phyloP scores from a whole-genome alignment of 148 eudicot species.

The Vaccinium vitisidaea region DNA sequence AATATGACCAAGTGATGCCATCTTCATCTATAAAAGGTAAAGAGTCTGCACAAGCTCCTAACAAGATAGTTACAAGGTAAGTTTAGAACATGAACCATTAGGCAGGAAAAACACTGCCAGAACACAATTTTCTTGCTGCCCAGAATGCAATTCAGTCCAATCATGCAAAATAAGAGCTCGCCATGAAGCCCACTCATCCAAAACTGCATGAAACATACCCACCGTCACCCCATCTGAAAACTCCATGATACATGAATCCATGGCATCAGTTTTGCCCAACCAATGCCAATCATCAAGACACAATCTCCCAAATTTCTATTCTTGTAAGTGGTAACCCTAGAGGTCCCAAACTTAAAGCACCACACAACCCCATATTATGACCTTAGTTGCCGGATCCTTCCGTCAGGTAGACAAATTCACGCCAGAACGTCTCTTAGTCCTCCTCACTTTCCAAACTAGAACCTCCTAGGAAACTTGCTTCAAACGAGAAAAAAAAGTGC shows the following conservation, averaged over 20 bases:
- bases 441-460: not conserved
- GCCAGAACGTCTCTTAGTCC: not conserved
- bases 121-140: not conserved
- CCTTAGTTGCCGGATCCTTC: not conserved
- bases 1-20: not conserved
- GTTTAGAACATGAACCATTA: not conserved
- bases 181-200: not conserved
- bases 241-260: not conserved
- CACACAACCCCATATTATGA: not conserved
- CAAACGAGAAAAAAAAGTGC: not conserved
- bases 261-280: not conserved
- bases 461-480: not conserved
- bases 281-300: not conserved
- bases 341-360: not conserved
- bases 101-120: not conserved
- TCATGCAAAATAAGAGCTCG: not conserved
- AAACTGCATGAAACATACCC: not conserved
- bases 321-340: not conserved
- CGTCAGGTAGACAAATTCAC: not conserved
- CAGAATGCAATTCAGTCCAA: not conserved
- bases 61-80: not conserved
- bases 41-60: not conserved
- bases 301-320: not conserved
- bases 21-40: not conserved
- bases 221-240: not conserved